These are phyloP conservation scores for Thelephora ganbajun DNA, from an alignment of 768 basidiomycete genomes.

Conservation along the genomic window DNA sequence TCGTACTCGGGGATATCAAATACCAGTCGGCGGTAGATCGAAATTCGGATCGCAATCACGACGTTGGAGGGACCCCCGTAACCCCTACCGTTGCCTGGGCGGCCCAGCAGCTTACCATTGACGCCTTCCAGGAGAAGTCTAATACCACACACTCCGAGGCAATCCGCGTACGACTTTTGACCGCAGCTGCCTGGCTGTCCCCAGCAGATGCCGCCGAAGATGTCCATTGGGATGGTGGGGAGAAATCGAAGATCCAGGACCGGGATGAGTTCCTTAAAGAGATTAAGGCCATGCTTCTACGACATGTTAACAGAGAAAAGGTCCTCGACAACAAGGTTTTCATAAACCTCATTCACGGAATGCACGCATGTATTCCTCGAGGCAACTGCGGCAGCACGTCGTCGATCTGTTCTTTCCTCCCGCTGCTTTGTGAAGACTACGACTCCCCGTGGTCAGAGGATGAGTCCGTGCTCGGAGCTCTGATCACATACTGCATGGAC, in stretches of 20 bases:
- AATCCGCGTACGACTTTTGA: background rate
- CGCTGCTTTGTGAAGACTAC: background rate
- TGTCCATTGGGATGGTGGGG: background rate
- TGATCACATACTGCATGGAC: background rate
- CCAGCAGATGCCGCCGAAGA: background rate
- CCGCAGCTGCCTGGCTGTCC: background rate
- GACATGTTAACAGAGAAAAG: background rate
- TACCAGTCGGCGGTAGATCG: background rate
- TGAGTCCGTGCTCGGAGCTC: background rate
- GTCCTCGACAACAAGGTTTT: background rate
- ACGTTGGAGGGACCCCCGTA: background rate
- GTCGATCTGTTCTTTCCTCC: background rate
- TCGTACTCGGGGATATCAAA: background rate
- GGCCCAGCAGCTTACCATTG: background rate
- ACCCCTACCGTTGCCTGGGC: background rate
- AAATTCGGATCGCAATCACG: background rate
- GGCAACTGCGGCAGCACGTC: background rate
- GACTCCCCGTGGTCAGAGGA: background rate
- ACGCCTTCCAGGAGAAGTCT: background rate
- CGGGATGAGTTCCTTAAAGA: background rate
- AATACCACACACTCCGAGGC: background rate
- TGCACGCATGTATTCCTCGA: background rate
- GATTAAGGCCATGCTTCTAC: background rate
- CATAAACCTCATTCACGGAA: background rate
- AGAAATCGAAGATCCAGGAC: background rate